Conservation (phyloP, 768 basidiomycete genomes). For the Pulveroboletus ravenelii region DNA sequence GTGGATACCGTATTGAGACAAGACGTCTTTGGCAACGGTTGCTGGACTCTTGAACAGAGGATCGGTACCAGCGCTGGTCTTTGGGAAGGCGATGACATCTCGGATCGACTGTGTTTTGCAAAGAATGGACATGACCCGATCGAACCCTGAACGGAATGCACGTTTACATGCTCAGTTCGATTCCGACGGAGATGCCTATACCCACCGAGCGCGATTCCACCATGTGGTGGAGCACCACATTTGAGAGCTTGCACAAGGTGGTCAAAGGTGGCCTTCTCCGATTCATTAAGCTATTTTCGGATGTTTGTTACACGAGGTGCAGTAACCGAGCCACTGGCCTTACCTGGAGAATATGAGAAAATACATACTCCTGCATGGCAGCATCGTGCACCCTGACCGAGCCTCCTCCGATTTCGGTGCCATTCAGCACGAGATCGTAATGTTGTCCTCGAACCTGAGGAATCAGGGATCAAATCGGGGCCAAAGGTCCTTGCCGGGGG, state of each 20-base stretch:
- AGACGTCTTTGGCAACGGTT: slow-evolving; percentile 42
- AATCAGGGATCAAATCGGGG: slow-evolving; percentile 1
- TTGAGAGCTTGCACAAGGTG: slow-evolving; percentile 83
- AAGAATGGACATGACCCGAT: slow-evolving; percentile 87
- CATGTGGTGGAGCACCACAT: slow-evolving; percentile 94
- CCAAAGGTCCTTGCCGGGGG: background rate
- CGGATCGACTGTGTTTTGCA: slow-evolving; percentile 84
- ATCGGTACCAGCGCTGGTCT: slow-evolving; percentile 79
- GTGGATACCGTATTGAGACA: slow-evolving; percentile 63
- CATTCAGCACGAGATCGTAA: slow-evolving; percentile 93
- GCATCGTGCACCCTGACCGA: slow-evolving; percentile 92
- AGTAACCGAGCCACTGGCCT: slow-evolving; percentile 15
- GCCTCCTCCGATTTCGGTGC: slow-evolving; percentile 90
- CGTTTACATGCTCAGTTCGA: slow-evolving; percentile 5
- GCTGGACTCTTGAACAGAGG: slow-evolving; percentile 88
- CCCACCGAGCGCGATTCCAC: slow-evolving; percentile 86
- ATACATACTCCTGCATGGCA: slow-evolving; percentile 79
- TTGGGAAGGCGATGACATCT: slow-evolving; percentile 96
- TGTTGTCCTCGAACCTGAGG: slow-evolving; percentile 86
- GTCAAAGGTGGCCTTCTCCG: slow-evolving; percentile 71
- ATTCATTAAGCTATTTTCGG: slow-evolving; percentile 57
- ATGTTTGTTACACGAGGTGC: slow-evolving; percentile 10
- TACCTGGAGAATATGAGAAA: slow-evolving; percentile 74
- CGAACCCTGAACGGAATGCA: slow-evolving; percentile 60
- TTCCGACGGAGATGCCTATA: slow-evolving; percentile 10